Percentiles rank a stretch among this genome's conserved stretches.
Evolutionary conservation across 2,329 filamentous ascomycete genomes (phyloP).

Genomic region (Xylaria arbuscula): DNA sequence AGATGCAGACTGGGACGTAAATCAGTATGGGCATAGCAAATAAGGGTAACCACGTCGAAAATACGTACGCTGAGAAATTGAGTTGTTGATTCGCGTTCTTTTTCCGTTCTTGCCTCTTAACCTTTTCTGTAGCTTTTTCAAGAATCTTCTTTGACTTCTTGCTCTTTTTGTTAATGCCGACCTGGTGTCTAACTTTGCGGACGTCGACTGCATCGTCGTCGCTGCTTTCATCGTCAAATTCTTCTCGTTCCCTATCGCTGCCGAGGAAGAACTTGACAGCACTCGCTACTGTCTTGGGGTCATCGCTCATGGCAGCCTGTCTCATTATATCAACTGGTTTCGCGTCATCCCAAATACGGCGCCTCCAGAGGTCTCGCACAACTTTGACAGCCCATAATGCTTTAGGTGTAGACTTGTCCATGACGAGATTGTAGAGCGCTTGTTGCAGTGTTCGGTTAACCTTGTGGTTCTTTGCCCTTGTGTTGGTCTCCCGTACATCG

Average conservation of each 20-base stretch:
- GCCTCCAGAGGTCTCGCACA: slow-evolving; percentile 94
- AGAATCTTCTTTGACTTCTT: slow-evolving; percentile 86
- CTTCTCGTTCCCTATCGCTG: slow-evolving; percentile 94
- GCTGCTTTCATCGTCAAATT: slow-evolving; percentile 88
- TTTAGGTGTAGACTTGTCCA: slow-evolving; percentile 85
- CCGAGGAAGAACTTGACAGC: slow-evolving; percentile 95
- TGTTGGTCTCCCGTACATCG: slow-evolving; percentile 88
- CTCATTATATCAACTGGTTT: slow-evolving; percentile 99
- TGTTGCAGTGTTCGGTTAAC: slow-evolving; percentile 94
- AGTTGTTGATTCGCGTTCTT: slow-evolving; percentile 87
- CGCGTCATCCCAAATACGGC: slow-evolving; percentile 94
- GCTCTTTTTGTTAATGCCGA: slow-evolving; percentile 94
- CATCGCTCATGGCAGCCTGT: slow-evolving; percentile 86
- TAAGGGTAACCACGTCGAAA: neutral
- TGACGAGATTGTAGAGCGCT: slow-evolving; percentile 90
- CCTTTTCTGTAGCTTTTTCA: slow-evolving; percentile 81
- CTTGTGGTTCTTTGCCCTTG: slow-evolving; percentile 88
- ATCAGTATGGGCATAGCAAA: slow-evolving; percentile 23
- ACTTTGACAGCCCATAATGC: slow-evolving; percentile 97
- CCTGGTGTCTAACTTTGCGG: slow-evolving; percentile 82
- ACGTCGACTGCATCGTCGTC: slow-evolving; percentile 85
- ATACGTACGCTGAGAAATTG: slow-evolving; percentile 82
- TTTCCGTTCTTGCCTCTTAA: slow-evolving; percentile 86
- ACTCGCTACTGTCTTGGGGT: slow-evolving; percentile 90
- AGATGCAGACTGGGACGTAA: slow-evolving; percentile 72